These are phyloP conservation scores for Hypoxylon intermedium DNA, from an alignment of 495 filamentous ascomycete genomes.

Conservation along the genomic window DNA sequence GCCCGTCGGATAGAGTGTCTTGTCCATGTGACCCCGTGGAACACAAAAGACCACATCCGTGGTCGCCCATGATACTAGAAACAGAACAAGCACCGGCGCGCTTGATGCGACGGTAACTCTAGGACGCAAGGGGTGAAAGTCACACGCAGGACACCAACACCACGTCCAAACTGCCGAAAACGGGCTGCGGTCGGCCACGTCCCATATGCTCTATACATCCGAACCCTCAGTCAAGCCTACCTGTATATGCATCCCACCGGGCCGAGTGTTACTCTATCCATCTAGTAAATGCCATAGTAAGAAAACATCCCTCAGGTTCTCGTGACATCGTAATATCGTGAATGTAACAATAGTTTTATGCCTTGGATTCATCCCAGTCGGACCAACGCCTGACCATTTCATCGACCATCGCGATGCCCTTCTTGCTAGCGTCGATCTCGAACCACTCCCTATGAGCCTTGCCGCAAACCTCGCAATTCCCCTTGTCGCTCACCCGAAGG, in stretches of 20 bases:
- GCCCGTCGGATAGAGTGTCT: conserved; percentile 14
- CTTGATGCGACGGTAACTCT: conserved; percentile 6
- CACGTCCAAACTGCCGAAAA: conserved; percentile 17
- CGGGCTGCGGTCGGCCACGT: conserved; percentile 4
- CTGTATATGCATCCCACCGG: conserved; percentile 7
- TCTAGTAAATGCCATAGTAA: conserved; percentile 15
- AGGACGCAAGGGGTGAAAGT: conserved; percentile 16
- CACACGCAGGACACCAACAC: conserved; percentile 5
- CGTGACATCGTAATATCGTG: conserved; percentile 16
- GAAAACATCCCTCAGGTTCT: neutral
- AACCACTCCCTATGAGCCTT: conserved; percentile 96
- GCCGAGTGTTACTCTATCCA: conserved; percentile 9
- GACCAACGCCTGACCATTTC: conserved; percentile 87
- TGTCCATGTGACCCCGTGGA: neutral
- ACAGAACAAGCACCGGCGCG: conserved; percentile 1
- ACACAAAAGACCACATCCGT: neutral
- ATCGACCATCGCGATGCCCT: conserved; percentile 77
- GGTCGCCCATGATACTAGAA: neutral
- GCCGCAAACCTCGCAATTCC: conserved; percentile 77
- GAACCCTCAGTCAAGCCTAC: conserved; percentile 5
- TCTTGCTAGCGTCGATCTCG: conserved; percentile 77
- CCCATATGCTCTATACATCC: conserved; percentile 8
- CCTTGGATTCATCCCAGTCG: conserved; percentile 66
- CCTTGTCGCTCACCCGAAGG: conserved; percentile 61
- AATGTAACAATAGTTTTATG: neutral